A percentile compares a stretch with the other conserved stretches of the same genome.
Conservation (phyloP, 306 rosid genomes). For the Fagus crenata region DNA sequence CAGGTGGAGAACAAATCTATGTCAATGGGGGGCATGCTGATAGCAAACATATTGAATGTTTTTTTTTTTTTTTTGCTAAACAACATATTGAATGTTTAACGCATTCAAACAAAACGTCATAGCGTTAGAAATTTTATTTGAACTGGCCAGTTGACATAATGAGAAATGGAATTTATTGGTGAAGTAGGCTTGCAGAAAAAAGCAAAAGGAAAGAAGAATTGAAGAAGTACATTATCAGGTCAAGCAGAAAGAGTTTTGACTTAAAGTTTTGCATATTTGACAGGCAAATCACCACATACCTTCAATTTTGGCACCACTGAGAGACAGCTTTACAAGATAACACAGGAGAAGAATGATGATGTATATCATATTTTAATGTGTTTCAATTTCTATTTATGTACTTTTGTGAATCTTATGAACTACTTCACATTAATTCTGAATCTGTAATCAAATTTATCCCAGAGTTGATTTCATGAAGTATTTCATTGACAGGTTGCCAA, state of each 20-base stretch:
- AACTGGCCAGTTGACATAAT: no score
- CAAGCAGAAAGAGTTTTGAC: not conserved
- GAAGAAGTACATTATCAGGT: not conserved
- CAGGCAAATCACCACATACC: not conserved
- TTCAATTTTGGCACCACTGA: not conserved
- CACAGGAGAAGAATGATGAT: not conserved
- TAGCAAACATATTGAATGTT: not conserved
- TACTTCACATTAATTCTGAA: no score
- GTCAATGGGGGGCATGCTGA: not conserved
- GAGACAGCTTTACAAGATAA: not conserved
- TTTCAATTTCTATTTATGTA: not conserved
- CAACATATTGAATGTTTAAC: not conserved
- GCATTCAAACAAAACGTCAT: not conserved
- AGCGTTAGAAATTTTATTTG: not conserved
- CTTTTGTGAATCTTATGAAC: not conserved
- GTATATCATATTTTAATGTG: not conserved
- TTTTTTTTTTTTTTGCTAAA: no score
- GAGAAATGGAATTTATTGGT: not conserved
- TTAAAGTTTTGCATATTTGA: not conserved
- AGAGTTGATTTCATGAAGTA: no score
- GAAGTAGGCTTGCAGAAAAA: not conserved
- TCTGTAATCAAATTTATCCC: no score
- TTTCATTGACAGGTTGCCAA: no score
- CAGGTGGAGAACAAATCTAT: not conserved
- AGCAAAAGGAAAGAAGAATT: not conserved